Base-by-base conservation (phyloP, 805 yeast genomes). In the Ascoidea tarda region DNA sequence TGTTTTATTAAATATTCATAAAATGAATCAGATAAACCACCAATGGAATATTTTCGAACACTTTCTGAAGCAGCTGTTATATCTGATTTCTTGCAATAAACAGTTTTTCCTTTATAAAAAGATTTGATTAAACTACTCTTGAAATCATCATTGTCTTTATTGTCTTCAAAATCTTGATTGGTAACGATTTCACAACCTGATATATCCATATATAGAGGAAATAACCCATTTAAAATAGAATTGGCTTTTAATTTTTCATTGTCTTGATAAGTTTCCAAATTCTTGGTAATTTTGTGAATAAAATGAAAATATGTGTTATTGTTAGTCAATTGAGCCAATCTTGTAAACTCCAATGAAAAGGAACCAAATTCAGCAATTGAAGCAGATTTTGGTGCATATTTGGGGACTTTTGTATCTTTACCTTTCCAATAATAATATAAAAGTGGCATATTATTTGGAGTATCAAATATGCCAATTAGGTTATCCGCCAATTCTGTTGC, bases 391-490 rank as follows among this genome's bases (percentile, higher is more conserved):
- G 71, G 63, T 0, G 77, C 70, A 52, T 69, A 67, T 56, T 71
- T 63, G 32, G 59, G 57, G 28, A 46, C 52, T 52, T 69, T 71
- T 8, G 60, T 60, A 5, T 63, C 59, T 16, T 60, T 60, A 4
- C 69, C 64, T 32, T 64, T 62, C 74, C 80, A 76, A 12, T 67
- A 63, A 57, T 68, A 77, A 52, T 66, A 69, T 21, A 75, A 58
- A 6, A 74, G 53, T 3, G 84, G 84, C 66, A 79, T 67, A 48
- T 75, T 66, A 57, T 78, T 77, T 14, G 82, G 82, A 0, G 84
- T 78, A 56, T 79, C 84, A 58, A 77, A 79, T 0, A 82, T 73
- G 28, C 77, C 75, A 58, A 79, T 58, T 42, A 78, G 61, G 51
- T 77, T 66, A 50, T 75, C 74, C 1, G 74, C 82, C 14, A 78